These are phyloP conservation scores for Chrysosporium keratinophilum DNA, from an alignment of 2,329 filamentous ascomycete species.

Conservation along the genomic window DNA sequence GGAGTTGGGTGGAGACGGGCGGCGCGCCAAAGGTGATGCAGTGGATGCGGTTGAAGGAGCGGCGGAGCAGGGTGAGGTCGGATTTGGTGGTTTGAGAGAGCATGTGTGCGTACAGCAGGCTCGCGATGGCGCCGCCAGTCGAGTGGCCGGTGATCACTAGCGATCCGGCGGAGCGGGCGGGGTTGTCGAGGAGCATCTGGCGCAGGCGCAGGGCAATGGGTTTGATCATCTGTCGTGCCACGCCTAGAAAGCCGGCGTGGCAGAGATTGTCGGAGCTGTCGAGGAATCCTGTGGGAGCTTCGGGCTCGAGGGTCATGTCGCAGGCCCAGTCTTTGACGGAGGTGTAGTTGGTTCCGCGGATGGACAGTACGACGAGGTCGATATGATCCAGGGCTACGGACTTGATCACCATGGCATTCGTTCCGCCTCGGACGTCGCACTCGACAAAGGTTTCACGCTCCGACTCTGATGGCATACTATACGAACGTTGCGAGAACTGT, in stretches of 20 bases:
- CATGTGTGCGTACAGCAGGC: constrained; percentile 74
- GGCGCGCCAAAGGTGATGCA: constrained; percentile 81
- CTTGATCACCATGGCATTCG: constrained; percentile 78
- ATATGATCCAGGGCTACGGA: constrained; percentile 67
- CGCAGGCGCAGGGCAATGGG: constrained; percentile 62
- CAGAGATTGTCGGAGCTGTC: constrained; percentile 69
- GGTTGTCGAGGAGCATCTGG: constrained; percentile 61
- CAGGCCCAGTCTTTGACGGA: constrained; percentile 80
- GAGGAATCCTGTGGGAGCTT: constrained; percentile 57
- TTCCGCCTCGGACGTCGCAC: constrained; percentile 61
- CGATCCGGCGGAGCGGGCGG: constrained; percentile 53
- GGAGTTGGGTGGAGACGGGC: constrained; percentile 60
- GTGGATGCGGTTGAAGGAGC: constrained; percentile 66
- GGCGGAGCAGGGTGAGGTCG: constrained; percentile 59
- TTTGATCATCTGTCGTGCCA: constrained; percentile 62
- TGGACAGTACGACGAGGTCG: constrained; percentile 71
- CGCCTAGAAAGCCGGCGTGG: constrained; percentile 68
- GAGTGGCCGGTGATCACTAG: constrained; percentile 78
- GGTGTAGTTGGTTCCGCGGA: constrained; percentile 66
- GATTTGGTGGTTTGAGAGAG: constrained; percentile 49
- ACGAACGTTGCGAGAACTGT: constrained; percentile 65
- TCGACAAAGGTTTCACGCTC: constrained; percentile 61
- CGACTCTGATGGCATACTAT: constrained; percentile 51
- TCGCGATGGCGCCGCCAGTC: constrained; percentile 73
- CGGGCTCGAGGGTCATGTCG: constrained; percentile 61